Conservation (phyloP, 805 yeast genomes). For the Cephaloascus albidus region DNA sequence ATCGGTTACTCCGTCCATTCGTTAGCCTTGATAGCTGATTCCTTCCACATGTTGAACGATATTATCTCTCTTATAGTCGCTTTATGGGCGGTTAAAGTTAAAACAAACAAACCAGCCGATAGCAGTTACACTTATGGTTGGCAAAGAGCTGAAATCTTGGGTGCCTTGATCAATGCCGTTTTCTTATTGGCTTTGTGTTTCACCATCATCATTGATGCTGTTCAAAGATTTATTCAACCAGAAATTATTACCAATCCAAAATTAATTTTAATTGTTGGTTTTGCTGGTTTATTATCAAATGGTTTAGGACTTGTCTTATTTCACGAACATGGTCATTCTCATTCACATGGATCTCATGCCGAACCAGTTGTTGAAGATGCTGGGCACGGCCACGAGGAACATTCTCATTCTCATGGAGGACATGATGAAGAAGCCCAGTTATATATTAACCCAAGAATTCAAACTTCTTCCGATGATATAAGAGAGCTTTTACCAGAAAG, state of each 20-base stretch:
- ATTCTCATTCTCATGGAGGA: conserved; percentile 40
- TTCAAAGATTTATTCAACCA: conserved; percentile 81
- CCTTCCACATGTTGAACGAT: conserved; percentile 97
- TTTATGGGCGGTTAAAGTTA: conserved; percentile 91
- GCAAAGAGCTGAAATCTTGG: conserved; percentile 95
- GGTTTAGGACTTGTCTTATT: conserved; percentile 75
- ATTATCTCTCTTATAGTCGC: conserved; percentile 85
- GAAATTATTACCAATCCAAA: conserved; percentile 75
- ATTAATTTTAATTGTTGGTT: conserved; percentile 73
- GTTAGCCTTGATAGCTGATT: conserved; percentile 88
- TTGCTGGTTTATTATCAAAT: conserved; percentile 76
- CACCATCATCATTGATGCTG: conserved; percentile 85
- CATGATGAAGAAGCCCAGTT: background rate
- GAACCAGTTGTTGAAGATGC: conserved; percentile 3
- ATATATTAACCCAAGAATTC: background rate
- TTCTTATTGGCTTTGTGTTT: conserved; percentile 87
- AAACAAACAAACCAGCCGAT: conserved; percentile 73
- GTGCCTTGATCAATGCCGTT: conserved; percentile 91
- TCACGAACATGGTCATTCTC: conserved; percentile 59
- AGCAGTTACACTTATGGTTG: conserved; percentile 93
- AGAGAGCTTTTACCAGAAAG: conserved; percentile 34
- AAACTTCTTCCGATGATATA: conserved; percentile 15
- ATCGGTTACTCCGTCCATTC: conserved; percentile 91
- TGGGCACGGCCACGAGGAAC: conserved; percentile 21
- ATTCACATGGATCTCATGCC: conserved; percentile 34